Evolutionary conservation across 805 yeast genomes (phyloP).

Genomic region (Nakazawaea ernobii): DNA sequence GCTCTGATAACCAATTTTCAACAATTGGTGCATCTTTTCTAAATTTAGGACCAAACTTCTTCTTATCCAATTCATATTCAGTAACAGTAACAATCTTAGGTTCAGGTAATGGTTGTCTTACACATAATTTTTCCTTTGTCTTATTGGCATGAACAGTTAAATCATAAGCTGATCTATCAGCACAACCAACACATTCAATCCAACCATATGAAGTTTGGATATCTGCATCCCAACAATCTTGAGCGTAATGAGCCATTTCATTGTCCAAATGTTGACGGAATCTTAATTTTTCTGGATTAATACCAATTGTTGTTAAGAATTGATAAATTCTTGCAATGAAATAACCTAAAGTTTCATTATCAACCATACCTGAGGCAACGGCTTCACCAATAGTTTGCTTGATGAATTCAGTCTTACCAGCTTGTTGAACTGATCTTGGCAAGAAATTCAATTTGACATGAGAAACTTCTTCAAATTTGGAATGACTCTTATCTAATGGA

Average conservation of each 20-base stretch:
- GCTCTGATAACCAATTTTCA: conserved; percentile 67
- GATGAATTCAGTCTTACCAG: conserved; percentile 68
- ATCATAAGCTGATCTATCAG: conserved; percentile 98
- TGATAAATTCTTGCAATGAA: conserved; percentile 89
- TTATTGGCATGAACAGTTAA: conserved; percentile 91
- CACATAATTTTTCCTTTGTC: conserved; percentile 92
- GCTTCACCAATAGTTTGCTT: conserved; percentile 84
- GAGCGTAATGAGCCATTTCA: conserved; percentile 99
- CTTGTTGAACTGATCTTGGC: conserved; percentile 82
- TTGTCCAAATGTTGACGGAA: conserved; percentile 98
- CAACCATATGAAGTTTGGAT: conserved; percentile 94
- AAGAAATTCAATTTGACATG: conserved; percentile 71
- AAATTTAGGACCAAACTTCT: conserved; percentile 96
- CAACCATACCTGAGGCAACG: conserved; percentile 80
- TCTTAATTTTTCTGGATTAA: conserved; percentile 75
- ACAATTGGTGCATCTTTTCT: conserved; percentile 95
- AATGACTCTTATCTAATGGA: conserved; percentile 81
- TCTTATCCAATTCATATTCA: conserved; percentile 86
- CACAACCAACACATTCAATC: conserved; percentile 99
- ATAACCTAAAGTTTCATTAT: conserved; percentile 95
- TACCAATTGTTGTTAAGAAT: conserved; percentile 86
- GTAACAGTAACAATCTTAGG: conserved; percentile 78
- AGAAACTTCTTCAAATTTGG: conserved; percentile 69
- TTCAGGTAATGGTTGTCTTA: conserved; percentile 80
- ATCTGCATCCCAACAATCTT: conserved; percentile 99